These are phyloP conservation scores for Lactifluus echinatus DNA, from an alignment of 768 basidiomycete species.

Conservation along the genomic window DNA sequence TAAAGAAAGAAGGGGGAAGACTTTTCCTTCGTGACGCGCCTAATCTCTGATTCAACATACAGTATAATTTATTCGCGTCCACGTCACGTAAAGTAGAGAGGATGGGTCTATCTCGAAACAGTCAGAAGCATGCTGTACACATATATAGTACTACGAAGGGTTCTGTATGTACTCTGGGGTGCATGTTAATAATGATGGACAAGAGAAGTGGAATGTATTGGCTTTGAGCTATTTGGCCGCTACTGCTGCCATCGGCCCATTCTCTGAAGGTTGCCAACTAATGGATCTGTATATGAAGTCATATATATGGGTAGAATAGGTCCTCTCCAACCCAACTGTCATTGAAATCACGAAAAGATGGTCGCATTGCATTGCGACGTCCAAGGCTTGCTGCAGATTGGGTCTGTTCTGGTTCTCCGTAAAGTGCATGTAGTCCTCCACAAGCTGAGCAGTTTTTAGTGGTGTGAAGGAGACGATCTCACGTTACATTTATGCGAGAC, in stretches of 20 bases:
- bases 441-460: not conserved
- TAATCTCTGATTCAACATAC: conserved; percentile 47
- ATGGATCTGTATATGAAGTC: conserved; percentile 18
- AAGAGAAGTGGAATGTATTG: not conserved
- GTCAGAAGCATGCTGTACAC: no score
- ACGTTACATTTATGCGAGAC: not conserved
- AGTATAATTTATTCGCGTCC: not conserved
- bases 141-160: no score
- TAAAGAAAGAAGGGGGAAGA: conserved; percentile 75
- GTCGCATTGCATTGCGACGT: conserved; percentile 8
- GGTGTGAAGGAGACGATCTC: not conserved
- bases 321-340: conserved; percentile 11
- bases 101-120: no score
- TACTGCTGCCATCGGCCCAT: conserved; percentile 1
- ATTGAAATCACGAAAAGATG: conserved; percentile 19
- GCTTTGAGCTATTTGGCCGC: not conserved
- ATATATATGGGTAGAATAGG: conserved; percentile 19
- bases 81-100: not conserved
- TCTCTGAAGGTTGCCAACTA: conserved; percentile 12
- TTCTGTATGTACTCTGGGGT: no score
- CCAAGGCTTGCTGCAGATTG: conserved; percentile 18
- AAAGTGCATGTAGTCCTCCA: conserved; percentile 18
- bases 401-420: conserved; percentile 12
- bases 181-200: no score
- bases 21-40: conserved; percentile 87